Evolutionary conservation across 2,329 filamentous ascomycete species (phyloP), one percentile per base, ranked within the genome.

Genomic region (Hirsutella thompsonii): DNA sequence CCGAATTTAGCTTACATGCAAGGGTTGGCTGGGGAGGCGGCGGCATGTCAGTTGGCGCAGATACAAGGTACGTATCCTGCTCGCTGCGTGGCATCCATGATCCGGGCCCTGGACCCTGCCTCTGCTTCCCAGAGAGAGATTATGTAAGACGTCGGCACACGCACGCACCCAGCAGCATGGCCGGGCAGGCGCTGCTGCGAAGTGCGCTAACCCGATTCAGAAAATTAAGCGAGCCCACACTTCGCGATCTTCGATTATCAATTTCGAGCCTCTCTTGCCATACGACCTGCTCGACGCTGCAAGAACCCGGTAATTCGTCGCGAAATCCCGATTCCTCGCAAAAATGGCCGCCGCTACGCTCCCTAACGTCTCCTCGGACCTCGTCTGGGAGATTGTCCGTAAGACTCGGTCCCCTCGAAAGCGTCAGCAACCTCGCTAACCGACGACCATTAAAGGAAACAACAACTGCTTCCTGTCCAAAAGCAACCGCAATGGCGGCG

Each of bases 301-400:
- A 28, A 37, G 21, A 44, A 40, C 20, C 42, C 33, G 37, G 40
- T 44, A 43, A 42, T 41, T 39, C 44, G 47, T 49, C 44, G 43
- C 46, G 54, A 55, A 56, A 50, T 53, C 48, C 49, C 57, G 53
- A 53, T 58, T 55, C 64, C 43, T 48, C 19, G 42, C 48, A 73
- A 77, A 66, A 67, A 76, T 77, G 71, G 63, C 67, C 54, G 61
- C 62, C 58, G 72, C 56, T 68, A 65, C 57, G 44, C 70, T 76
- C 55, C 66, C 79, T 58, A 86, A 88, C 74, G 74, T 94, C 62
- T 93, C 88, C 66, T 69, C 81, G 62, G 89, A 95, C 71, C 76
- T 95, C 58, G 72, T 94, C 75, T 96, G 90, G 90, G 83, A 90
- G 78, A 72, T 93, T 67, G 81, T 82, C 76, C 86, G 89, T 95